A percentile compares a stretch with the other conserved stretches of the same genome.
phyloP scores from a whole-genome alignment of 805 yeast genomes.

The Yarrowia osloensis region DNA sequence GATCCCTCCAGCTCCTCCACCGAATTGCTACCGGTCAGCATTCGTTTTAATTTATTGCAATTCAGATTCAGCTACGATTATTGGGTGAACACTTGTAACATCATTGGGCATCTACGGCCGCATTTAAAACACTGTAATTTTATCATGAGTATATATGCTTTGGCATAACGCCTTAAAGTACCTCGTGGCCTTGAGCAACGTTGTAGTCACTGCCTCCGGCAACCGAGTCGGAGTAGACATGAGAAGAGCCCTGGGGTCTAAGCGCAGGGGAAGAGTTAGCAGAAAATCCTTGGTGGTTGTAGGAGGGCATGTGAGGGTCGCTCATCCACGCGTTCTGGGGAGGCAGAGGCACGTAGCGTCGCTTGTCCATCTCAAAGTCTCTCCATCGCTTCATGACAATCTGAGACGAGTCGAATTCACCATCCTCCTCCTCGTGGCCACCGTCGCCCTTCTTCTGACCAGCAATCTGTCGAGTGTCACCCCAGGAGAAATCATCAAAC shows the following conservation, averaged over 20 bases:
- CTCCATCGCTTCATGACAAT: constrained; percentile 94
- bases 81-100: no score
- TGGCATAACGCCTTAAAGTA: constrained; percentile 18
- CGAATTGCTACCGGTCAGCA: constrained; percentile 12
- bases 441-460: constrained; percentile 63
- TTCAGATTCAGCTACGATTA: not conserved
- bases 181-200: constrained; percentile 27
- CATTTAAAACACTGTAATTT: not conserved
- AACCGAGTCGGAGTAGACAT: constrained; percentile 9
- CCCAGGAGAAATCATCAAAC: constrained; percentile 96
- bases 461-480: constrained; percentile 82
- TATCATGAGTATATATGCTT: constrained; percentile 1
- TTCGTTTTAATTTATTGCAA: constrained; percentile 1
- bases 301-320: constrained; percentile 28
- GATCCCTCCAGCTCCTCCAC: constrained; percentile 17
- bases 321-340: constrained; percentile 32
- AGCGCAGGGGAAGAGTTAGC: constrained; percentile 29
- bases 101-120: no score
- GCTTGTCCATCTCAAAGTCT: constrained; percentile 82
- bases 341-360: constrained; percentile 43
- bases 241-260: constrained; percentile 23
- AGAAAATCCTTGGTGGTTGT: constrained; percentile 29
- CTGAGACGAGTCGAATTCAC: constrained; percentile 87
- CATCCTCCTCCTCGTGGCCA: constrained; percentile 68
- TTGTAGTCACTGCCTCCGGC: constrained; percentile 25